Conservation (phyloP, 163 green algal species). For the Volvox carteri region DNA sequence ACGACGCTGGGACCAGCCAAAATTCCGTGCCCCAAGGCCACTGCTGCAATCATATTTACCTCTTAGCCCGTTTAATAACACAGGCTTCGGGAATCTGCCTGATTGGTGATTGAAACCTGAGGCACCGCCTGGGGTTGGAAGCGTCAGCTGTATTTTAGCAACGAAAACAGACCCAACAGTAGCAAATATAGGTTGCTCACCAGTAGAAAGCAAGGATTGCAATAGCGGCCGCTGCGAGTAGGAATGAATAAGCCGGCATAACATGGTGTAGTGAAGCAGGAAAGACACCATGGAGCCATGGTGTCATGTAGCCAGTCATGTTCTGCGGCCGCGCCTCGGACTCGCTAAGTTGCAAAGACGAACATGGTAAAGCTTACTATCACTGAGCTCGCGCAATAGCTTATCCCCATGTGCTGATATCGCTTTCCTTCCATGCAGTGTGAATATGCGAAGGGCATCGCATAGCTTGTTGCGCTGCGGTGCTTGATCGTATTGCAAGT, state of each 20-base stretch:
- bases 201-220: neutral
- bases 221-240: neutral
- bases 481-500: too few species aligned
- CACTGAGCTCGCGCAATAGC: too few species aligned
- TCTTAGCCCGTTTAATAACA: neutral
- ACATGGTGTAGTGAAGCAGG: neutral
- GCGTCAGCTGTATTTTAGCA: neutral
- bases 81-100: neutral
- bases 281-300: neutral
- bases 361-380: too few species aligned
- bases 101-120: neutral
- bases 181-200: neutral
- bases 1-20: neutral
- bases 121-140: too few species aligned
- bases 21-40: neutral
- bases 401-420: too few species aligned
- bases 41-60: neutral
- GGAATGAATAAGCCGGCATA: neutral
- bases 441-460: too few species aligned
- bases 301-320: too few species aligned
- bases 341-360: too few species aligned
- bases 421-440: too few species aligned
- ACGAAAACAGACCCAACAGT: neutral
- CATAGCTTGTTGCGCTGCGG: too few species aligned
- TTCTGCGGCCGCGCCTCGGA: too few species aligned